A percentile compares a stretch with the other conserved stretches of the same genome.
Conservation (phyloP, 192 early-diverging fungal species). For the Podila epicladia region DNA sequence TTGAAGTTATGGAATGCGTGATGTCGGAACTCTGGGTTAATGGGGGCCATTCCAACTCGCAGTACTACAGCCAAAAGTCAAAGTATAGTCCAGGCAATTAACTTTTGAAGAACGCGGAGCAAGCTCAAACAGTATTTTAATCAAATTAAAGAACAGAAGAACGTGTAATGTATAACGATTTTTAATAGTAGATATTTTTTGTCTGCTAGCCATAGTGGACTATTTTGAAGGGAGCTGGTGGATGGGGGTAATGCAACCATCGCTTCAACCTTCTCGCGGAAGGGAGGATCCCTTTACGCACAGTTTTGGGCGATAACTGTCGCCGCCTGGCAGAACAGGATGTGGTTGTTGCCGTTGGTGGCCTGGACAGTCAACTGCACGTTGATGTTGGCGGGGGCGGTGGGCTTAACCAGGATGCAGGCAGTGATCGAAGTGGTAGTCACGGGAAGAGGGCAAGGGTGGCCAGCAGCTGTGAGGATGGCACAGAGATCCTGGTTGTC, state of each 20-base stretch:
- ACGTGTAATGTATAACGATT: no score
- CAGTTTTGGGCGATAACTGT: not conserved
- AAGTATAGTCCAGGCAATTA: no score
- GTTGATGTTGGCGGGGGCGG: constrained; percentile 13
- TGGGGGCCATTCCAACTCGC: no score
- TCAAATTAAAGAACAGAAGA: no score
- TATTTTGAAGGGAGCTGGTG: no score
- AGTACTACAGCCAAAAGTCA: no score
- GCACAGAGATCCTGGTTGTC: constrained; percentile 21
- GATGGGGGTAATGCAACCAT: not conserved
- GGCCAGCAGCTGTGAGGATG: not conserved
- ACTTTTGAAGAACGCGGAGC: no score
- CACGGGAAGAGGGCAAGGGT: constrained; percentile 19
- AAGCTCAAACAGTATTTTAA: no score
- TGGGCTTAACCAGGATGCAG: constrained; percentile 23
- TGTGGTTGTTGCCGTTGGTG: constrained; percentile 19
- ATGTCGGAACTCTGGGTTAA: no score
- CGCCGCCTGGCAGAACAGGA: constrained; percentile 29
- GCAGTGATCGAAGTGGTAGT: constrained; percentile 23
- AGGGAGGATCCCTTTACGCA: not conserved
- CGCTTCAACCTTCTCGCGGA: not conserved
- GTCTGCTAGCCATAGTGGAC: no score
- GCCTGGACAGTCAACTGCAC: constrained; percentile 19
- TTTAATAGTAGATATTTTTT: no score
- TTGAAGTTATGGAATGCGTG: no score